Percentiles rank a stretch among this genome's conserved stretches.
These are phyloP conservation scores for Aspergillus sp. DNA, from an alignment of 2,329 filamentous ascomycete genomes.

Conservation along the genomic window DNA sequence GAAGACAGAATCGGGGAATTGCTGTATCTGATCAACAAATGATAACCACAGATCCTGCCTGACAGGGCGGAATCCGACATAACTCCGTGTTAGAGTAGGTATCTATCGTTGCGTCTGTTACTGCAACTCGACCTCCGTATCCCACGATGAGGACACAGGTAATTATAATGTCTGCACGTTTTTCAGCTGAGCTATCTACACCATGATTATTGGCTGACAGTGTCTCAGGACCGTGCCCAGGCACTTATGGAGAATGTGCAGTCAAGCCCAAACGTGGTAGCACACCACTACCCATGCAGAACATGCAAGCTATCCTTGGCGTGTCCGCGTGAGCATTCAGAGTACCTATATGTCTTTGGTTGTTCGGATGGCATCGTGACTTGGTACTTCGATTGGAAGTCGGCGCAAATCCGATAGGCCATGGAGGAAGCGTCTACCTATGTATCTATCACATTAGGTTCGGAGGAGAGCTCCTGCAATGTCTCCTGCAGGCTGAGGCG, in stretches of 20 bases:
- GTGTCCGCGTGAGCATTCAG: neutral
- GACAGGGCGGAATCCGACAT: constrained; percentile 27
- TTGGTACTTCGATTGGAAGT: neutral
- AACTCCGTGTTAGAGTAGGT: neutral
- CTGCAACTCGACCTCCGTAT: neutral
- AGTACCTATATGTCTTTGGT: neutral
- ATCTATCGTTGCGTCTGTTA: constrained; percentile 1
- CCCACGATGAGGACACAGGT: neutral
- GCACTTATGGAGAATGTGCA: neutral
- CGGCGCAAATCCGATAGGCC: neutral
- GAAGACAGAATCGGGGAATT: constrained; percentile 5
- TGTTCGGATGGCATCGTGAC: neutral
- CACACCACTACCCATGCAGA: constrained; percentile 4
- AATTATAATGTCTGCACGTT: neutral
- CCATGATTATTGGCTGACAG: neutral
- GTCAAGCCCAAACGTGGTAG: neutral
- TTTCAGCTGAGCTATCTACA: neutral
- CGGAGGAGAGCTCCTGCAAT: neutral
- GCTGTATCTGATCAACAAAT: constrained; percentile 13
- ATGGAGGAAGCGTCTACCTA: neutral
- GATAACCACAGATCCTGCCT: constrained; percentile 23
- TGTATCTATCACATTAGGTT: neutral
- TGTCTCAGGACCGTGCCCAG: neutral
- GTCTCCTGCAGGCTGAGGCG: neutral
- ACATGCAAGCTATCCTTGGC: constrained; percentile 10